Conservation (phyloP, 768 basidiomycete genomes). For the Psilocybe azurescens region DNA sequence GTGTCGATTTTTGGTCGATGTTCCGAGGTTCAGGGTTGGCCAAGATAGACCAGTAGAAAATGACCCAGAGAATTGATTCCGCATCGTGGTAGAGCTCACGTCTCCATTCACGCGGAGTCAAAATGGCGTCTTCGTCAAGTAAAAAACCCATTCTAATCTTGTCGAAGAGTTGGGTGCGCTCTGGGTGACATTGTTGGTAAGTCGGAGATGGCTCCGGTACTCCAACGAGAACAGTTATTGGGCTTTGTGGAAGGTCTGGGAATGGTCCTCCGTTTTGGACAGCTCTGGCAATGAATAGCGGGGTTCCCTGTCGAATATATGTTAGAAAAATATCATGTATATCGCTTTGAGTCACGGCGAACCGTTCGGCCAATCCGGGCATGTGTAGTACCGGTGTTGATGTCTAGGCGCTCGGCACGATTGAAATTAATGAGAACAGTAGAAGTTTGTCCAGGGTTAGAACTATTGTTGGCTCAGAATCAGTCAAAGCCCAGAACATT, state of each 20-base stretch:
- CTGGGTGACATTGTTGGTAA: no score
- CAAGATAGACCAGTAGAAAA: not conserved
- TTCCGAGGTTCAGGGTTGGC: not conserved
- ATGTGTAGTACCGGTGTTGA: not conserved
- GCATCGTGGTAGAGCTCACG: slow-evolving; percentile 9
- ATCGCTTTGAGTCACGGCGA: no score
- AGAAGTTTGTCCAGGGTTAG: not conserved
- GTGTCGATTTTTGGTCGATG: not conserved
- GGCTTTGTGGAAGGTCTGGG: not conserved
- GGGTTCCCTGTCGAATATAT: not conserved
- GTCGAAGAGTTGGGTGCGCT: not conserved
- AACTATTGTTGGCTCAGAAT: not conserved
- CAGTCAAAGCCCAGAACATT: not conserved
- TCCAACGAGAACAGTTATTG: not conserved
- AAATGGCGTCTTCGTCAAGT: no score
- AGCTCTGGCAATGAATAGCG: no score
- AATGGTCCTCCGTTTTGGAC: no score
- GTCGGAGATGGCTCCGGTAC: not conserved
- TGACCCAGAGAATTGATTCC: not conserved
- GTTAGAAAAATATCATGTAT: not conserved
- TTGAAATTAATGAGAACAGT: slow-evolving; percentile 7
- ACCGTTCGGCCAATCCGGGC: no score
- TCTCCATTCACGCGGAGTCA: not conserved
- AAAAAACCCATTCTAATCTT: not conserved
- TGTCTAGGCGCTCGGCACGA: not conserved